A percentile compares a stretch with the other conserved stretches of the same genome.
phyloP scores from a whole-genome alignment of 2,329 filamentous ascomycete genomes.

The Colletotrichum sublineola region DNA sequence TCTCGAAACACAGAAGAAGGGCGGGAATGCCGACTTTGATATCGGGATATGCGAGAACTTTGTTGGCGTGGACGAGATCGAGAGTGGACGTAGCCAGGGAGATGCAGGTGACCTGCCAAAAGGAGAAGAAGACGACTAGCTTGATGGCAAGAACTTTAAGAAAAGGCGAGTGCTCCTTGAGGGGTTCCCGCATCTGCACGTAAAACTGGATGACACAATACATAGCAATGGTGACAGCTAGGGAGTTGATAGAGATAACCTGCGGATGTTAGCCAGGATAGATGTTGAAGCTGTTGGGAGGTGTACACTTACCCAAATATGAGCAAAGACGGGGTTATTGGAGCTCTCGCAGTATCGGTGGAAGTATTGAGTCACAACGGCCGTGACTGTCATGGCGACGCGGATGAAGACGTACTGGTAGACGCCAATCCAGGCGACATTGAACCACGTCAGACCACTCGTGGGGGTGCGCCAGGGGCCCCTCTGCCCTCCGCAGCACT shows the following conservation, averaged over 20 bases:
- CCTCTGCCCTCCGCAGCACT: conserved; percentile 76
- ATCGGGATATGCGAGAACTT: conserved; percentile 77
- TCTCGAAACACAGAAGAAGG: conserved; percentile 84
- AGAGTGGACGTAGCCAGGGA: conserved; percentile 69
- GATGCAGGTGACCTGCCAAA: conserved; percentile 79
- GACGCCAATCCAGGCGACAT: conserved; percentile 84
- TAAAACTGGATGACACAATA: conserved; percentile 92
- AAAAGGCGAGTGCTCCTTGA: conserved; percentile 78
- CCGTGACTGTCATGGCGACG: conserved; percentile 82
- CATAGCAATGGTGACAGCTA: conserved; percentile 86
- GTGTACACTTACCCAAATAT: conserved; percentile 77
- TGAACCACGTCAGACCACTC: conserved; percentile 91
- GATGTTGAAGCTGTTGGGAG: conserved; percentile 4
- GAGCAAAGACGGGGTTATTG: conserved; percentile 81
- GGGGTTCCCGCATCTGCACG: conserved; percentile 76
- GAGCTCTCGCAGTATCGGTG: conserved; percentile 83
- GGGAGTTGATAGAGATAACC: conserved; percentile 76
- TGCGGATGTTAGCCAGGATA: conserved; percentile 47
- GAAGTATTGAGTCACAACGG: conserved; percentile 78
- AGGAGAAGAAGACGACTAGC: conserved; percentile 90
- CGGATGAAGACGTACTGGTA: conserved; percentile 91
- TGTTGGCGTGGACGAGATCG: conserved; percentile 71
- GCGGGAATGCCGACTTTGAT: conserved; percentile 85
- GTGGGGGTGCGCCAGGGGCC: conserved; percentile 80
- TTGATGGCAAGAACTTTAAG: conserved; percentile 90